Evolutionary conservation across 345 rosid genomes (phyloP).

Genomic region (Moricandia arvensis): DNA sequence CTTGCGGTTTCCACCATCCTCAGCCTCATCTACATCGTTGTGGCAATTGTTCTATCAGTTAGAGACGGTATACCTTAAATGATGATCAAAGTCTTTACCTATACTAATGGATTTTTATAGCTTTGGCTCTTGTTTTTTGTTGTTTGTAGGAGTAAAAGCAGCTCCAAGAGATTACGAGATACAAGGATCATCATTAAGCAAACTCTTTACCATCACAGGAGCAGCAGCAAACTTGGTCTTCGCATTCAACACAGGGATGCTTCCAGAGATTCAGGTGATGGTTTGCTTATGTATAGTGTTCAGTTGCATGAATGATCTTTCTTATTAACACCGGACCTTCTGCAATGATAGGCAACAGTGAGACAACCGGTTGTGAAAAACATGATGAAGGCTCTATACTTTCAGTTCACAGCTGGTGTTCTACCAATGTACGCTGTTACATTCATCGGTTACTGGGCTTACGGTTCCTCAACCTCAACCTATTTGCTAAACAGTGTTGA

Average conservation of each 20-base stretch:
- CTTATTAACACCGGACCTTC: background rate
- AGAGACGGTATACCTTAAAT: background rate
- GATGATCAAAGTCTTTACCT: background rate
- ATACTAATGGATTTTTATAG: background rate
- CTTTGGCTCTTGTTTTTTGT: background rate
- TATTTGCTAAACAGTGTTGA: background rate
- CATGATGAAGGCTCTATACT: background rate
- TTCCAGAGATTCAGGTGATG: background rate
- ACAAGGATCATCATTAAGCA: background rate
- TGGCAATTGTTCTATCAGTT: background rate
- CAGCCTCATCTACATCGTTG: background rate
- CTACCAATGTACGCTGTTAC: background rate
- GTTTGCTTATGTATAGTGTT: background rate
- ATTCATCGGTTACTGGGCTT: background rate
- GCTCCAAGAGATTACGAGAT: background rate
- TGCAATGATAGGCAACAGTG: background rate
- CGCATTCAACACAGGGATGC: constrained; percentile 1
- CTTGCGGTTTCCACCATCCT: background rate
- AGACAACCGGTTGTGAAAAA: background rate
- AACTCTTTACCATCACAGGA: background rate
- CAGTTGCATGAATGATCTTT: background rate
- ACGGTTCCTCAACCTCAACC: background rate
- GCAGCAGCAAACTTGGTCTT: background rate
- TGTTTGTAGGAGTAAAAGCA: background rate
- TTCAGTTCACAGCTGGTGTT: background rate